A percentile compares a stretch with the other conserved stretches of the same genome.
Conservation (phyloP, 2,329 filamentous ascomycete species). For the Ramularia collo-cygni region DNA sequence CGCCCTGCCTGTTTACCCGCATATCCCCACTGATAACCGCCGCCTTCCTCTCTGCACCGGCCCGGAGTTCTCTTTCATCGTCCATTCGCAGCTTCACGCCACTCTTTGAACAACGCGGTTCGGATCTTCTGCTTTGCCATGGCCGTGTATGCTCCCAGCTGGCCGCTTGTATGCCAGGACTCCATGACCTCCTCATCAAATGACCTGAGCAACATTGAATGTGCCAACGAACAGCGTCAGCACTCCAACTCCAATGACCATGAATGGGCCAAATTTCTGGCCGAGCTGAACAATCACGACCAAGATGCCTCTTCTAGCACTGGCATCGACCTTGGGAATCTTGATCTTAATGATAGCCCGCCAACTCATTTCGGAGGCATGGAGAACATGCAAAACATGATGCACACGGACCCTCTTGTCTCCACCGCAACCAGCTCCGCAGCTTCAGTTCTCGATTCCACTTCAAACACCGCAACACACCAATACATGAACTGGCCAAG, state of each 20-base stretch:
- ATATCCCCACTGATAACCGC: conserved; percentile 1
- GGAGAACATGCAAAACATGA: conserved; percentile 7
- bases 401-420: no score
- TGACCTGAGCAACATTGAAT: conserved; percentile 16
- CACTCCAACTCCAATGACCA: conserved; percentile 15
- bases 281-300: conserved; percentile 8
- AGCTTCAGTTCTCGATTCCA: conserved; percentile 14
- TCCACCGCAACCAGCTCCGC: neutral
- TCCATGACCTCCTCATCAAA: conserved; percentile 11
- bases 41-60: neutral
- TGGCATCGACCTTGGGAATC: conserved; percentile 11
- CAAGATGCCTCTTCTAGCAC: conserved; percentile 7
- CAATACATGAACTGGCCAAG: conserved; percentile 11
- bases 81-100: no score
- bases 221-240: conserved; percentile 12
- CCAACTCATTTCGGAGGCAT: conserved; percentile 12
- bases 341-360: conserved; percentile 11
- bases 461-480: conserved; percentile 6
- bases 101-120: conserved; percentile 1
- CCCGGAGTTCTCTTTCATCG: neutral
- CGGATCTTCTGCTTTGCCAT: conserved; percentile 6
- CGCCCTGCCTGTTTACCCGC: conserved; percentile 16
- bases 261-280: conserved; percentile 15
- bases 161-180: conserved; percentile 11
- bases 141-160: conserved; percentile 12